Base-by-base conservation (phyloP, 805 yeast species). In the Ogataea henricii region DNA sequence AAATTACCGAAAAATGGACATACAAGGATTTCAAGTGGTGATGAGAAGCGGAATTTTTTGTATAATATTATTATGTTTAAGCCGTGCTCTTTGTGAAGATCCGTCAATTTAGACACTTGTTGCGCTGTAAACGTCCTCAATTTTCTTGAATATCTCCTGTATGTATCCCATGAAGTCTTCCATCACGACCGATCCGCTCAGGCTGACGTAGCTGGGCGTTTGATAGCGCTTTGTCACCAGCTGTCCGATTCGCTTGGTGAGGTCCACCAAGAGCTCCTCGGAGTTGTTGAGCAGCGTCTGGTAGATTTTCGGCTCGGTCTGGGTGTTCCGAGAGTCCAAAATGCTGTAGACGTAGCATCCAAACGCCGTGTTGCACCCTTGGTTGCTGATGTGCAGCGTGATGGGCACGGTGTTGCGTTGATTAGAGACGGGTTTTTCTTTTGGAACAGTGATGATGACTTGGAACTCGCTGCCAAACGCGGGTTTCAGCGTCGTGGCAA, bases 1-100 rank as follows among this genome's bases (percentile, higher is more conserved):
- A 86, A 74, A 69, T 86, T 52, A 87, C 96, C 25, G 97, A 92
- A 67, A 92, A 91, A 70, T 89, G 96, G 95, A 79, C 91, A 27
- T 88, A 87, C 71, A 92, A 92, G 72, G 96, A 92, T 69, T 88
- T 87, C 63, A 84, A 85, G 69, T 85, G 73, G 60, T 54, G 37
- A n/a, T n/a, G n/a, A n/a, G n/a, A n/a, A n/a, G n/a, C n/a, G n/a
- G n/a, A 34, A 14, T 35, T 16, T 17, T 35, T 36, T 16, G 32
- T 35, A 43, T 30, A 8, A 27, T 27, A 27, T 27, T 27, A n/a
- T n/a, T n/a, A n/a, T n/a, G n/a, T n/a, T n/a, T n/a, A n/a, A n/a
- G n/a, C n/a, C n/a, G n/a, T n/a, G n/a, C n/a, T n/a, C n/a, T n/a
- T n/a, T n/a, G n/a, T n/a, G n/a, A n/a, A n/a, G n/a, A n/a, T n/a